Evolutionary conservation across 768 basidiomycete genomes (phyloP).

Genomic region (Lactarius trivialis): DNA sequence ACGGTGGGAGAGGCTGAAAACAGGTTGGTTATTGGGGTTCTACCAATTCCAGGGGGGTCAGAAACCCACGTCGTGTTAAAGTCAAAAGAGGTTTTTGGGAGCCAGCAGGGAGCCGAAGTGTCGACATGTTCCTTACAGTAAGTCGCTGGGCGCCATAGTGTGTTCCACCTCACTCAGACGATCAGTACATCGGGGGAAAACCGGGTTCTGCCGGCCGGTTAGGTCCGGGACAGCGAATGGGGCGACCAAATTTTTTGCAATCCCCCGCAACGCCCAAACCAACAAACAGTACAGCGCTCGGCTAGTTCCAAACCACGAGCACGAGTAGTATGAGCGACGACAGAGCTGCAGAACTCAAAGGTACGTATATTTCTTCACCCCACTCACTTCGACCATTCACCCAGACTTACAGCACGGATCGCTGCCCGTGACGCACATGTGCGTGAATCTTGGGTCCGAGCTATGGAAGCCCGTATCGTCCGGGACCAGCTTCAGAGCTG

Average conservation of each 20-base stretch:
- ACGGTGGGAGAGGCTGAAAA: constrained; percentile 48
- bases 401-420: constrained; percentile 44
- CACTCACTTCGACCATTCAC: not conserved
- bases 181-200: not conserved
- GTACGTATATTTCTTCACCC: constrained; percentile 28
- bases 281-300: constrained; percentile 21
- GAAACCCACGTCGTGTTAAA: constrained; percentile 55
- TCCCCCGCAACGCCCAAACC: constrained; percentile 7
- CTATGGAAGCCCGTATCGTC: constrained; percentile 89
- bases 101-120: constrained; percentile 24
- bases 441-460: constrained; percentile 89
- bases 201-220: not conserved
- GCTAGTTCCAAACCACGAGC: constrained; percentile 32
- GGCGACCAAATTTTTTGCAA: constrained; percentile 17
- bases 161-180: not conserved
- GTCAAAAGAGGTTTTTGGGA: constrained; percentile 35
- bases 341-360: constrained; percentile 44
- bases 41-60: not conserved
- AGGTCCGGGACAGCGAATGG: not conserved
- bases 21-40: not conserved
- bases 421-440: constrained; percentile 67
- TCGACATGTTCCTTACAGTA: not conserved
- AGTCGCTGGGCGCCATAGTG: not conserved
- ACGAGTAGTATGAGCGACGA: constrained; percentile 29
- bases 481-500: constrained; percentile 86